A percentile compares a stretch with the other conserved stretches of the same genome.
Conservation (phyloP, 23 red algal species). For the Gracilaria gracilis region DNA sequence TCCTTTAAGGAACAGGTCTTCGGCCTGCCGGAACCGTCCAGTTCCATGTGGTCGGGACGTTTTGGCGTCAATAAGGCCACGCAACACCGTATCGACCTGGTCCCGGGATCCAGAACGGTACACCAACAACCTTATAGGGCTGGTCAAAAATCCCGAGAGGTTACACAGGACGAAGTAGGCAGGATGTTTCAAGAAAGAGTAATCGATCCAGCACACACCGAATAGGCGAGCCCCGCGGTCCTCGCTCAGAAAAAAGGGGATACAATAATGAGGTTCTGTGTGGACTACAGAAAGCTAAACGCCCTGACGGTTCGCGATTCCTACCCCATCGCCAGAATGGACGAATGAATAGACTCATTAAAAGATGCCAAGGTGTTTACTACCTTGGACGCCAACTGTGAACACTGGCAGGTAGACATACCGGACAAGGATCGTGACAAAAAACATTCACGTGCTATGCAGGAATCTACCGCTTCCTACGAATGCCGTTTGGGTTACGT, state of each 20-base stretch:
- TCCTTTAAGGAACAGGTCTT: too few species aligned
- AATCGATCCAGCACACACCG: not conserved
- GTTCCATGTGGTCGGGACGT: not conserved
- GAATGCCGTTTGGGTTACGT: not conserved
- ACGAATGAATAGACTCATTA: constrained; percentile 48
- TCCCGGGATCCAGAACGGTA: not conserved
- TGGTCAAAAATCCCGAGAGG: not conserved
- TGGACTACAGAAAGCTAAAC: constrained; percentile 28
- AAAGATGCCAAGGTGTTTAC: constrained; percentile 14
- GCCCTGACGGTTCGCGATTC: constrained; percentile 15
- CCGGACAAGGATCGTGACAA: too few species aligned
- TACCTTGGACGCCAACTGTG: constrained; percentile 37
- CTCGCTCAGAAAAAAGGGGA: not conserved
- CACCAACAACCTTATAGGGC: not conserved
- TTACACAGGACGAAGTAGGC: not conserved
- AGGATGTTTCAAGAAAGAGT: not conserved
- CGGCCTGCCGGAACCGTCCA: not conserved
- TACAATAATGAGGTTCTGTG: not conserved
- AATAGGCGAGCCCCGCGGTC: not conserved
- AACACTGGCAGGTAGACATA: too few species aligned
- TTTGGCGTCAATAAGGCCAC: not conserved
- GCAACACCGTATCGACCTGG: not conserved
- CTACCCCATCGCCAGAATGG: constrained; percentile 45
- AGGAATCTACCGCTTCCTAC: too few species aligned
- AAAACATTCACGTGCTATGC: too few species aligned